Evolutionary conservation across 1,139 yeast species (phyloP).

Genomic region (Sugiyamaella japonica): DNA sequence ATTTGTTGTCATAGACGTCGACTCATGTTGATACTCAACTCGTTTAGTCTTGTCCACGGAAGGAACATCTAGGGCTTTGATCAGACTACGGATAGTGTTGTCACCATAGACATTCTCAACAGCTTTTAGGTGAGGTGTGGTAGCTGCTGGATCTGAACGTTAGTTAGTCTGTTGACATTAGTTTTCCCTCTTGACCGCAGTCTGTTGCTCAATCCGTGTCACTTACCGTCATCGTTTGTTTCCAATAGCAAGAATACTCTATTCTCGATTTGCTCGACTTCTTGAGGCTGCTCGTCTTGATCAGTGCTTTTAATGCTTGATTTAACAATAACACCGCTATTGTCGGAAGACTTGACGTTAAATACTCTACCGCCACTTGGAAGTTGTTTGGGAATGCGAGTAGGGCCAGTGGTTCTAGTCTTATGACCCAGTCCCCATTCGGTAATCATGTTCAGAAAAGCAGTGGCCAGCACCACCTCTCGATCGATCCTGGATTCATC

Average conservation of each 20-base stretch:
- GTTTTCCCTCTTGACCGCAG: too few species aligned
- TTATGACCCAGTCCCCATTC: conserved; percentile 61
- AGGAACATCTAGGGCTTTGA: not conserved
- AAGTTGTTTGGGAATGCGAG: conserved; percentile 35
- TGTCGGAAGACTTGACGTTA: not conserved
- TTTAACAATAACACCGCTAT: not conserved
- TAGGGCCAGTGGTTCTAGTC: conserved; percentile 58
- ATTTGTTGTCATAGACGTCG: not conserved
- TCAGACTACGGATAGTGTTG: not conserved
- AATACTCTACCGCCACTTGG: conserved; percentile 12
- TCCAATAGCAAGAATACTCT: conserved; percentile 12
- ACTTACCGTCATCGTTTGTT: not conserved
- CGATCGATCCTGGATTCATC: conserved; percentile 51
- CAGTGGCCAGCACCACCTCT: conserved; percentile 57
- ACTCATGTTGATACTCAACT: not conserved
- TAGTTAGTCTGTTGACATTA: not conserved
- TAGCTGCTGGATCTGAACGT: not conserved
- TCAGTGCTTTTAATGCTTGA: not conserved
- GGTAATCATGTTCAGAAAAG: conserved; percentile 59
- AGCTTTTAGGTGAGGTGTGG: not conserved
- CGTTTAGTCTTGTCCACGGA: not conserved
- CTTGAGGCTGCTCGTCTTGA: not conserved
- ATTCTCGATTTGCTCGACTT: conserved; percentile 9
- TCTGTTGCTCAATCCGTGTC: too few species aligned
- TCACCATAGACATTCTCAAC: not conserved